These are phyloP conservation scores for Epichloe elymi DNA, from an alignment of 2,329 filamentous ascomycete genomes.

Conservation along the genomic window DNA sequence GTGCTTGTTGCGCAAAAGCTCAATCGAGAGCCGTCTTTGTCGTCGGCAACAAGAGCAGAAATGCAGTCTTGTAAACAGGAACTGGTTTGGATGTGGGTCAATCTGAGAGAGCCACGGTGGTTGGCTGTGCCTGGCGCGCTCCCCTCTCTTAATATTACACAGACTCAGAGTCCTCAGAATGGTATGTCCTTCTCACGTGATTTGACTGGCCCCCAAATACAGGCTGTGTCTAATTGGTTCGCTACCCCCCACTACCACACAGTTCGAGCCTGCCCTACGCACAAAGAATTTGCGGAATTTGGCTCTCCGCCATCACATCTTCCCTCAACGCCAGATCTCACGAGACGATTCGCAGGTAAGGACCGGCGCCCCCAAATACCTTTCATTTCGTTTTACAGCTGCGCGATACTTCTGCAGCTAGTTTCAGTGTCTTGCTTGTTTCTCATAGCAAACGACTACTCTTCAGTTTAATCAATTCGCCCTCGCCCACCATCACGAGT, in stretches of 20 bases:
- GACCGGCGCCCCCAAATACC: conserved; percentile 12
- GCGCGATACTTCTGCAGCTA: not conserved
- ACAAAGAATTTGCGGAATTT: conserved; percentile 30
- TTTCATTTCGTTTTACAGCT: not conserved
- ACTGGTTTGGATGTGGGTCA: conserved; percentile 3
- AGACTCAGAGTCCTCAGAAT: not conserved
- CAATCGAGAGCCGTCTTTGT: not conserved
- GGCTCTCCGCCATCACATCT: conserved; percentile 23
- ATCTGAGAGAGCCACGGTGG: not conserved
- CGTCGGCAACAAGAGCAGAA: not conserved
- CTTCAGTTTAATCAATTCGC: not conserved
- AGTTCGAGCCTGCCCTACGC: conserved; percentile 28
- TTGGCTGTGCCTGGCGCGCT: not conserved
- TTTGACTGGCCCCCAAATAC: not conserved
- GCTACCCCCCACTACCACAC: conserved; percentile 19
- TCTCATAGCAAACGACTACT: not conserved
- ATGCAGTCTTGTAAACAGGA: conserved; percentile 5
- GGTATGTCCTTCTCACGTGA: conserved; percentile 16
- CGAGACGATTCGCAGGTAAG: conserved; percentile 31
- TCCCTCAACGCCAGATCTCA: conserved; percentile 25
- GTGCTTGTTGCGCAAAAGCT: not conserved
- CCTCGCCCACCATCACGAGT: conserved; percentile 1
- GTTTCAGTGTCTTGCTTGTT: not conserved
- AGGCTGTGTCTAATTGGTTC: conserved; percentile 21
- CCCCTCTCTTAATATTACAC: not conserved